Evolutionary conservation across 2,329 filamentous ascomycete species (phyloP), one percentile per base, ranked within the genome.

Genomic region (Ophiostoma quercus): DNA sequence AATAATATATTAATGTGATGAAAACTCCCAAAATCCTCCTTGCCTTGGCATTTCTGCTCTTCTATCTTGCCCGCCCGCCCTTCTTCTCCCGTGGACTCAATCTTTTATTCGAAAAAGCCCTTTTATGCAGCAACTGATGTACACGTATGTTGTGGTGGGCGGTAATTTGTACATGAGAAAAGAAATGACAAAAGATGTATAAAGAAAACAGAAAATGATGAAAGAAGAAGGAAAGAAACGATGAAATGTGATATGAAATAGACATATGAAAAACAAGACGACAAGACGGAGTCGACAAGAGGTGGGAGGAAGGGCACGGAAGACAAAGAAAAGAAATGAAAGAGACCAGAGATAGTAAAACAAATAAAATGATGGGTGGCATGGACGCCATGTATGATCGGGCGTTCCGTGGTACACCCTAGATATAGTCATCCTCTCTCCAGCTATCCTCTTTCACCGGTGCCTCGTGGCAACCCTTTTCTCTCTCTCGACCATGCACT

Each of bases 91-190:
- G 19, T 63, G 51, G 51, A 9, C 57, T 34, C 34, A 3, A 32
- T 62, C 12, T 16, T 32, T 14, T 4, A 41, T 34, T 34, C 8
- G 34, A 34, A 16, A 16, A 25, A 62, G 57, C 22, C 62, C 32
- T 65, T 22, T 65, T 65, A 63, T 63, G 60, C 60, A 63, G 32
- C 60, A n/a, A 32, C 60, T 63, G 60, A 39, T 63, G 60, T 63
- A 63, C 60, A 63, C 5, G 60, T 63, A 37, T 32, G 60, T 62
- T 32, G 60, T 62, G 60, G 60, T 25, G 34, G 34, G 62, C 19
- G 29, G 60, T 63, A 22, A 39, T 39, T 39, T 65, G 62, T 65
- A 65, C 62, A 65, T 37, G 39, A 34, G 32, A 65, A 65, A 63
- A 39, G 8, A 65, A 39, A 65, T 22, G 16, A 63, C 29, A 37